Base-by-base conservation (phyloP, 179 eudicot species). In the Beta macrorhiza region DNA sequence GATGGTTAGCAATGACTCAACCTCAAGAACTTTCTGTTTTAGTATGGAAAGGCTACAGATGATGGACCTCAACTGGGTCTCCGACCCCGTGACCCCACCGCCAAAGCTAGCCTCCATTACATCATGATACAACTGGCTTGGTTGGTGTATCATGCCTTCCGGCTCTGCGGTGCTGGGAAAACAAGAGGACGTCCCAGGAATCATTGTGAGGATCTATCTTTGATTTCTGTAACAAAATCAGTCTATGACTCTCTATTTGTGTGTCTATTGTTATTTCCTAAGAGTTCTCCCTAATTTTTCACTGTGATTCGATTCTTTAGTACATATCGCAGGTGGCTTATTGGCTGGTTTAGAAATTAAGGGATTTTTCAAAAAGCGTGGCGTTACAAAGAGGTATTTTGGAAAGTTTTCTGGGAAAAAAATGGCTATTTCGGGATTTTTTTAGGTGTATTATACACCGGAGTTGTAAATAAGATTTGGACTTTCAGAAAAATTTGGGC, bases 21-120 rank as follows among this genome's bases (percentile, higher is more conserved):
- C 89, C 29, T 92, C 89, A 56, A 89, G 78, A 19, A 91, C 86
- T 78, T 87, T 91, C 16, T 86, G 91, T 75, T 89, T 91, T 49
- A 92, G 82, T 32, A 84, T 10, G 0, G 97, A 87, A 5, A 92
- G 84, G 63, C 80, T 88, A 80, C 88, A 85, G 1, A 91, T 77
- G 56, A 92, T 87, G 20, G 91, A 87, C 53, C 78, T 79, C 15
- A 90, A 47, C 49, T 87, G 87, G 4, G 83, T 44, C 1, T 82
- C 84, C 0, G 82, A 79, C 13, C 77, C 64, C 8, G 70, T 61
- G 1, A 68, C 47, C 22, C 42, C 84, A 53, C 81, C 49, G 53
- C 63, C 68, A 4, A 77, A 78, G 29, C 79, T 78, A 20, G 86
- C 78, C 17, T 83, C 84, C n/a, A 80, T 37, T 1, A 72, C 72